Conservation (phyloP, 2,329 filamentous ascomycete species). For the Venturia pyrina region DNA sequence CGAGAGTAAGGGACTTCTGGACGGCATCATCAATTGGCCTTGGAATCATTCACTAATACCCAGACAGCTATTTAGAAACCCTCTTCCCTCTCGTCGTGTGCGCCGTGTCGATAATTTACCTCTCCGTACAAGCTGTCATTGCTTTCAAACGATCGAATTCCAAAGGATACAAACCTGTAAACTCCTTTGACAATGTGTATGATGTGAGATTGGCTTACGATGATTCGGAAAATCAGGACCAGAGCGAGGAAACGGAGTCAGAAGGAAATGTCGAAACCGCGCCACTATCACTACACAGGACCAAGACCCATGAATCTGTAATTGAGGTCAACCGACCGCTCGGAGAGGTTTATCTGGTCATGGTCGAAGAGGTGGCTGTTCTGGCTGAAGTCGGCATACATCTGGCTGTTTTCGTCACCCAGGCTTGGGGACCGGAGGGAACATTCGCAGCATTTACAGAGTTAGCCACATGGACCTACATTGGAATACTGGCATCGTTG, state of each 20-base stretch:
- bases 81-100: conserved; percentile 67
- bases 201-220: conserved; percentile 23
- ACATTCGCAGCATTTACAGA: conserved; percentile 54
- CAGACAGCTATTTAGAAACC: conserved; percentile 62
- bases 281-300: conserved; percentile 43
- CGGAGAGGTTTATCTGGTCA: conserved; percentile 59
- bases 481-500: conserved; percentile 60
- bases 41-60: conserved; percentile 7
- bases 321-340: conserved; percentile 67
- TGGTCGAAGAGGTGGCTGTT: conserved; percentile 67
- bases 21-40: neutral
- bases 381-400: conserved; percentile 62
- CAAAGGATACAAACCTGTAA: conserved; percentile 48
- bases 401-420: conserved; percentile 50
- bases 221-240: conserved; percentile 17
- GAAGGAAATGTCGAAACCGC: conserved; percentile 45
- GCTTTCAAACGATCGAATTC: conserved; percentile 43
- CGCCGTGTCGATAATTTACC: conserved; percentile 57
- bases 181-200: conserved; percentile 33
- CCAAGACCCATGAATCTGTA: conserved; percentile 38
- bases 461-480: conserved; percentile 70
- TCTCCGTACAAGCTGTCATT: conserved; percentile 49
- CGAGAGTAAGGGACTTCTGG: conserved; percentile 47
- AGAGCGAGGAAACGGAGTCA: conserved; percentile 42
- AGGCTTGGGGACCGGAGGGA: conserved; percentile 49